Base-by-base conservation (phyloP, 169 alveolate species). In the Plasmodium knowlesi region DNA sequence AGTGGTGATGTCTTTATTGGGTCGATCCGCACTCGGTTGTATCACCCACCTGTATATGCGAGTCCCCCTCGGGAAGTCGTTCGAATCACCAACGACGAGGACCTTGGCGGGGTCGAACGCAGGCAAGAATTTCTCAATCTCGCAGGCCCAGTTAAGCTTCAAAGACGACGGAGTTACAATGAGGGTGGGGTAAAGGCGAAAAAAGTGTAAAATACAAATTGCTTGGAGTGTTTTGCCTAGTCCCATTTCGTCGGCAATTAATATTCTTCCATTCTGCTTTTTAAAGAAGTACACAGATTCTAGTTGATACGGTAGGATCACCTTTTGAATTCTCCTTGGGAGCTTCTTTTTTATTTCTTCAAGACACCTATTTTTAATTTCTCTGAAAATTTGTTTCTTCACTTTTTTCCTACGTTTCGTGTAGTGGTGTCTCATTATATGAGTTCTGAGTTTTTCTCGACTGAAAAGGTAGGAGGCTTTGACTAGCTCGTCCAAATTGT, bases 231-330 rank as follows among this genome's bases (percentile, higher is more conserved):
- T 98, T 93, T 98, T 98, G 12, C 99, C 99, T 19, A 98, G 97
- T 37, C 99, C 99, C 99, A 98, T 98, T 94, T 98, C 99, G 94
- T 98, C 99, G 2, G 99, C 99, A 67, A 98, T 94, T 61, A 98
- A 97, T 14, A 98, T 98, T 72, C 98, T 98, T 50, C 93, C 93
- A 22, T 76, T 85, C 37, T 85, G 50, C 70, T 85, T n/a, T 46
- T 46, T 46, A 74, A 85, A 85, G 43, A 85, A 85, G 61, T 85
- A 85, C 41, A 85, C 79, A 5, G 93, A n/a, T 85, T 85, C 41
- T 85, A 85, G 61, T 12, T 85, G 93, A 43, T 85, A 85, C 8
- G 93, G 83, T 73, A 74, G 54, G 61, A 85, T 85, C 30, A 85
- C 83, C 37, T 85, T 85, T 39, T 74, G 84, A 14, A 85, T 85